A percentile compares a stretch with the other conserved stretches of the same genome.
These are phyloP conservation scores for Podospora anserina DNA, from an alignment of 495 filamentous ascomycete species.

Conservation along the genomic window DNA sequence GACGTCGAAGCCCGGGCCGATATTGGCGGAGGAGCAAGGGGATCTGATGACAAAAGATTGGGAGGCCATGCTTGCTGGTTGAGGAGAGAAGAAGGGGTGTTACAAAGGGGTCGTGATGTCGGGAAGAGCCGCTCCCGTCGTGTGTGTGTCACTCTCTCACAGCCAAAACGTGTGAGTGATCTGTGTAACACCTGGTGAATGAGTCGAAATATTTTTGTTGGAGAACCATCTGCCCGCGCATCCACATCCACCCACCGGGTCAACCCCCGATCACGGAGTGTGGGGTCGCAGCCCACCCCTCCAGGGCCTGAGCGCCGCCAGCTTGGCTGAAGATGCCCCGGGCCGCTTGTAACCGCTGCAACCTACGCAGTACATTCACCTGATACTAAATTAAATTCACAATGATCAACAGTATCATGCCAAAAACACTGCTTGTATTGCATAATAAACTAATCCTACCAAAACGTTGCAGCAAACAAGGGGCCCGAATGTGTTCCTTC, in stretches of 20 bases:
- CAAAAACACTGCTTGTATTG: not conserved
- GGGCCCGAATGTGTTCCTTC: not conserved
- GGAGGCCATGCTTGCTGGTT: conserved; percentile 25
- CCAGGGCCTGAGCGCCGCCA: not conserved
- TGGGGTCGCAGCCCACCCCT: not conserved
- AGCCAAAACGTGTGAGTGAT: not conserved
- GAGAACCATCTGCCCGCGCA: not conserved
- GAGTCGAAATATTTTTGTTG: conserved; percentile 5
- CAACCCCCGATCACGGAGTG: conserved; percentile 3
- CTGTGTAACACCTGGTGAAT: not conserved
- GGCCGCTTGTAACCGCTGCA: conserved; percentile 2
- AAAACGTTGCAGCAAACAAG: not conserved
- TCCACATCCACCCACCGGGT: not conserved
- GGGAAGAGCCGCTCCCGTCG: not conserved
- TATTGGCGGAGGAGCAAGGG: conserved; percentile 93
- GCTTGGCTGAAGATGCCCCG: not conserved
- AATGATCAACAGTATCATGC: not conserved
- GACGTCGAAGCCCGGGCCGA: conserved; percentile 95
- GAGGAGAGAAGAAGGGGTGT: not conserved
- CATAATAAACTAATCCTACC: not conserved
- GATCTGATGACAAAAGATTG: conserved; percentile 60
- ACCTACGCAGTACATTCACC: not conserved
- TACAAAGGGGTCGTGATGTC: not conserved
- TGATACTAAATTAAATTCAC: not conserved
- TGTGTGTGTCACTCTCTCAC: not conserved